A percentile compares a stretch with the other conserved stretches of the same genome.
phyloP scores from a whole-genome alignment of 148 eudicot genomes.

The Spergularia marina region DNA sequence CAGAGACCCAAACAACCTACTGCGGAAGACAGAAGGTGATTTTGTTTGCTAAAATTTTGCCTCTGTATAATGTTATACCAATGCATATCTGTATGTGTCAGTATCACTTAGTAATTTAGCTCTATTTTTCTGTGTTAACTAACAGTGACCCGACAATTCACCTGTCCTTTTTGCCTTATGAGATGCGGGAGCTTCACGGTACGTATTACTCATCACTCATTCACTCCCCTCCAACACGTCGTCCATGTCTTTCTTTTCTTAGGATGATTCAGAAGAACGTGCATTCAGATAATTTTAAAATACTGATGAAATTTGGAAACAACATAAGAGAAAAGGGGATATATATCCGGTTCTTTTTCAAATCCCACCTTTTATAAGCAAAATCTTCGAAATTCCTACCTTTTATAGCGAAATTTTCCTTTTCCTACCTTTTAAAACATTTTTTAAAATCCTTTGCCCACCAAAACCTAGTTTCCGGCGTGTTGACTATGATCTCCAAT shows the following conservation, averaged over 20 bases:
- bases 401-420: no score
- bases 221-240: neutral
- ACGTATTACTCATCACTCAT: constrained; percentile 10
- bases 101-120: neutral
- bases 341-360: no score
- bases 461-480: no score
- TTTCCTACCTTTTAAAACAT: no score
- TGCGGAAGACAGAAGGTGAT: constrained; percentile 79
- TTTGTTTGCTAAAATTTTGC: neutral
- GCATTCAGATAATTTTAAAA: no score
- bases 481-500: no score
- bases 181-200: constrained; percentile 90
- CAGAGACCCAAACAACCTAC: constrained; percentile 57
- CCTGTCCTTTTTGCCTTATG: constrained; percentile 92
- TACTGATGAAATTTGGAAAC: no score
- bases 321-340: no score
- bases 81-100: neutral
- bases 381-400: no score
- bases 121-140: constrained; percentile 15
- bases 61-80: neutral
- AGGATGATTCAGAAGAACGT: no score
- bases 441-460: no score
- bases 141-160: constrained; percentile 79
- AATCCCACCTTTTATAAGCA: no score
- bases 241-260: neutral